Base-by-base conservation (phyloP, 208 protist genomes). In the Cochliopodium minus region DNA sequence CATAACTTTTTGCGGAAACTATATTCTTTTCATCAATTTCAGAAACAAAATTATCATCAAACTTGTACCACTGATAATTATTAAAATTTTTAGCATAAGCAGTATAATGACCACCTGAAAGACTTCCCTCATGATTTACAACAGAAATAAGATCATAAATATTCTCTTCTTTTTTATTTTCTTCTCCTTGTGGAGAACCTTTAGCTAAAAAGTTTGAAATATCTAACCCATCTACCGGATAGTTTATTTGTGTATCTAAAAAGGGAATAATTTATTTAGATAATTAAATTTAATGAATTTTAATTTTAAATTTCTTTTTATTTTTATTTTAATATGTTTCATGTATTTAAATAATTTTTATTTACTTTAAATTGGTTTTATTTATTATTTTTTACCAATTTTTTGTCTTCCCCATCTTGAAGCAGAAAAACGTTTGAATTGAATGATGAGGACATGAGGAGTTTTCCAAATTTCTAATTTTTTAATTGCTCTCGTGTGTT, bases 81-180 rank as follows among this genome's bases (percentile, higher is more conserved):
- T 9, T 15, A 28, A 9, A 20, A 55, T 55, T 55, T 32, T 55
- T 55, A 22, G 33, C 30, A 55, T 72, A 68, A 26, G 73, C 68
- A 40, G 68, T 80, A 57, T 80, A 80, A 57, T 80, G 74, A 10
- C 74, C 74, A 42, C 66, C 67, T n/a, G 53, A 48, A 4, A 81
- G 29, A 10, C 47, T 45, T 25, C 75, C 75, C 25, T 47, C 69
- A 34, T 81, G 75, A 34, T 80, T 77, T 22, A 62, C 68, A 0
- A 81, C 61, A 20, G 70, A 74, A 52, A 67, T 78, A 15, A 76
- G 48, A 52, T 81, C 72, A 55, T 82, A 82, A 1, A 55, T 13
- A 15, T 32, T 29, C 1, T 10, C 20, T 36, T 42, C 34, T 7
- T 38, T 11, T 22, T 17, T 6, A 20, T 28, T 29, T 32, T 15